A percentile compares a stretch with the other conserved stretches of the same genome.
These are phyloP conservation scores for Macroventuria anomochaeta DNA, from an alignment of 2,329 filamentous ascomycete genomes.

Conservation along the genomic window DNA sequence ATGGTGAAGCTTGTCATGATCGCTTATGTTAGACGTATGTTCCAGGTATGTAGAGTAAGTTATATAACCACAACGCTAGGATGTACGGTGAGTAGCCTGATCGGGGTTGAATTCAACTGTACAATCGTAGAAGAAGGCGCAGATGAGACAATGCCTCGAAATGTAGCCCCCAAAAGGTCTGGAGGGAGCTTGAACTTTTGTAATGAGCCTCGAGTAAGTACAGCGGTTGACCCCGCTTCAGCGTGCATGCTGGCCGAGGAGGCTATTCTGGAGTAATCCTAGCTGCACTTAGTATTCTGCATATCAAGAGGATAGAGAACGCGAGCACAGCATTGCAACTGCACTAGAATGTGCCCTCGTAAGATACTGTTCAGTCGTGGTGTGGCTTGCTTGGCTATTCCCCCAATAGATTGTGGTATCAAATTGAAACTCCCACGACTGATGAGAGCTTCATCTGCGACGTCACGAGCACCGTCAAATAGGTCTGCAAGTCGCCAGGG, in stretches of 20 bases:
- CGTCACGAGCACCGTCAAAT: background rate
- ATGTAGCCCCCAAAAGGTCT: background rate
- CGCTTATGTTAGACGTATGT: conserved; percentile 8
- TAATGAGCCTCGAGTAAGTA: conserved; percentile 11
- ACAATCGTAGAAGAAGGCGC: no score
- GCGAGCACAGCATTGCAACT: background rate
- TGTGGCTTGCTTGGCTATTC: background rate
- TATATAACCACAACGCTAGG: background rate
- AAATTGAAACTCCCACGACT: background rate
- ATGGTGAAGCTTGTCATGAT: conserved; percentile 55
- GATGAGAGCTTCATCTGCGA: background rate
- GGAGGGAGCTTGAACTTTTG: background rate
- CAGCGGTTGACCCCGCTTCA: conserved; percentile 12
- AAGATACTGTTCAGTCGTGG: background rate
- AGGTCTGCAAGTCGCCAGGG: background rate
- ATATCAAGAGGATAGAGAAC: background rate
- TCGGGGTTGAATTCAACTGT: background rate
- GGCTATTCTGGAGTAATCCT: background rate
- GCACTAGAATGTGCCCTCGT: background rate
- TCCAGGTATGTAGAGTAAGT: background rate
- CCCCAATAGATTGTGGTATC: background rate
- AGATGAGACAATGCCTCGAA: no score
- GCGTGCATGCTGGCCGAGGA: conserved; percentile 5
- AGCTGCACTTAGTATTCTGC: background rate
- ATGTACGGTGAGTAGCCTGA: background rate